Conservation (phyloP, 2,329 filamentous ascomycete genomes). For the Neodidymelliopsis sp. region DNA sequence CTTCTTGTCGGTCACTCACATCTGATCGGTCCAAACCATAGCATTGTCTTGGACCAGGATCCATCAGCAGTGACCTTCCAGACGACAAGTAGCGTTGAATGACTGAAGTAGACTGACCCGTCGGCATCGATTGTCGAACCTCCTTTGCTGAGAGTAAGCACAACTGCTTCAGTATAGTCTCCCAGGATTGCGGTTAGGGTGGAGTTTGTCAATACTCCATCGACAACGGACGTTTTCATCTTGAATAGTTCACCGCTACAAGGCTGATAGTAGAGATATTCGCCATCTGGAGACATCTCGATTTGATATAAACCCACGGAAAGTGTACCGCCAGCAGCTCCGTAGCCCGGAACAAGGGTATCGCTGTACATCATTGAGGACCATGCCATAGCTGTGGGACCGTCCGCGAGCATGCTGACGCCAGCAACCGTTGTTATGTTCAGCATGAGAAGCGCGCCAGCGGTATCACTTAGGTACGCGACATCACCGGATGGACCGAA, state of each 20-base stretch:
- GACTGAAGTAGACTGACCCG: neutral
- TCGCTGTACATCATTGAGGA: neutral
- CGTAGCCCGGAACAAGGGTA: neutral
- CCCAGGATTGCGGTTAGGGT: neutral
- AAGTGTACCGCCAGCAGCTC: neutral
- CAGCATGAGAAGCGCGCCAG: neutral
- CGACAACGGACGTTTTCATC: neutral
- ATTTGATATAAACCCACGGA: neutral
- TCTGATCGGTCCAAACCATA: neutral
- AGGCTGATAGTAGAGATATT: neutral
- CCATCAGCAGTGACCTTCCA: neutral
- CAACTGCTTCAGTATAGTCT: neutral
- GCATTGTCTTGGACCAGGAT: neutral
- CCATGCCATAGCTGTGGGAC: neutral
- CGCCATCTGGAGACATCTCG: neutral
- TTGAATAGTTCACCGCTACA: neutral
- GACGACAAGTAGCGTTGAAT: neutral
- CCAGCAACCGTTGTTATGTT: neutral
- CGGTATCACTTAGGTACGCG: neutral
- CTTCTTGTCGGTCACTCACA: neutral
- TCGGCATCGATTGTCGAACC: neutral
- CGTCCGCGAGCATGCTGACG: neutral
- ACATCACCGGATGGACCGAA: no score
- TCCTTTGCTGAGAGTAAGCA: neutral
- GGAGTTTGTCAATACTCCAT: neutral